Percentiles rank a stretch among this genome's conserved stretches.
These are phyloP conservation scores for Phytophthora macrochlamydospora DNA, from an alignment of 352 stramenopile genomes.

Conservation along the genomic window DNA sequence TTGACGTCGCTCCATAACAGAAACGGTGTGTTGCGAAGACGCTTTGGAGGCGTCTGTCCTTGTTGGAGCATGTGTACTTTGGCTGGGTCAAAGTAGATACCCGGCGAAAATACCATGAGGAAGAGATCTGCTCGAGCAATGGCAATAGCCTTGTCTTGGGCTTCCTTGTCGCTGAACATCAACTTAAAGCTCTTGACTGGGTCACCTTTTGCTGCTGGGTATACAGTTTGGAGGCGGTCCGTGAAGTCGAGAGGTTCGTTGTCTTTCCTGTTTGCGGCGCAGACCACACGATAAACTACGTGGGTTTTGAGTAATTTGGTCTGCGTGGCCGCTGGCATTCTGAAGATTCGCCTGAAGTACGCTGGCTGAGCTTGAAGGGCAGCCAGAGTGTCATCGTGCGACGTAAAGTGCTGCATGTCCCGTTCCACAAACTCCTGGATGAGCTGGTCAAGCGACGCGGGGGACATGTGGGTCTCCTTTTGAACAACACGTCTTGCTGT, in stretches of 20 bases:
- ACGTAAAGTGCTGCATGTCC: background rate
- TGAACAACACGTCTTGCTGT: background rate
- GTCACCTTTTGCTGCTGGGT: background rate
- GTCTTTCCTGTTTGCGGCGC: background rate
- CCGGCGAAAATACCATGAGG: conserved; percentile 11
- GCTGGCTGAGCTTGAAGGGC: conserved; percentile 3
- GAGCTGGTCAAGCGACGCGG: background rate
- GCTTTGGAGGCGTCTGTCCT: background rate
- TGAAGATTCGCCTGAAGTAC: conserved; percentile 4
- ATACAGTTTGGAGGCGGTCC: background rate
- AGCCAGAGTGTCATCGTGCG: conserved; percentile 1
- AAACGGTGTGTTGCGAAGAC: conserved; percentile 1
- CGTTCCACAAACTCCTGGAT: background rate
- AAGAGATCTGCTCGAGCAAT: conserved; percentile 10
- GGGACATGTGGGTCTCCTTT: background rate
- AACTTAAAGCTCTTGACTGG: background rate
- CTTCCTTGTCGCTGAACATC: background rate
- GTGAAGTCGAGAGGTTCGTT: background rate
- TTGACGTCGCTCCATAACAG: conserved; percentile 10
- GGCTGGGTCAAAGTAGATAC: conserved; percentile 10
- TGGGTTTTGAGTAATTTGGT: background rate
- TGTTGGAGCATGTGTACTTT: conserved; percentile 7
- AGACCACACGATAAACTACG: background rate
- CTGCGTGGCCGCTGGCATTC: background rate
- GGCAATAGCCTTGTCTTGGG: background rate